Evolutionary conservation across 2,329 filamentous ascomycete genomes (phyloP), one percentile per base, ranked within the genome.

Genomic region (Cladosporium velox): DNA sequence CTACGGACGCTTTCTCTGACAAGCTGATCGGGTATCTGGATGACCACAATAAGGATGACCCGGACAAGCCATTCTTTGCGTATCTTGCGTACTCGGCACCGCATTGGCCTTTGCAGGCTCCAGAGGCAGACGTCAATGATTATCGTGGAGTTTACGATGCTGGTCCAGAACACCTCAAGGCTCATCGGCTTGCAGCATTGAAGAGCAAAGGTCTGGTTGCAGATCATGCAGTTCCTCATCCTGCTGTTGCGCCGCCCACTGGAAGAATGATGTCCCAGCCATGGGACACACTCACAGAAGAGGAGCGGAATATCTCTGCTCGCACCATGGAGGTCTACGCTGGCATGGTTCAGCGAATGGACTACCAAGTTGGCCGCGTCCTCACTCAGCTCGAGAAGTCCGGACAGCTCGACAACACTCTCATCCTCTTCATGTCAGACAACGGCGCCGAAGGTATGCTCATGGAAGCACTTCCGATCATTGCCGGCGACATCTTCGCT

Each of bases 341-440:
- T 2, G 55, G 30, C 30, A 58, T 58, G 55, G 55, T 58, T 21
- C 30, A 58, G 7, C 24, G 21, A 3, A 77, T 79, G 61, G 77
- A 79, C 65, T 58, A 60, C 4, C 72, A 75, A 24, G 71, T 79
- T 51, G 77, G 77, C 15, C 70, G 72, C n/a, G 73, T 78, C 1
- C 47, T 79, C 2, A 67, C 72, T 15, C 70, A 77, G 47, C 70
- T 78, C 67, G 72, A 44, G 59, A 72, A 12, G 18, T 58, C 55
- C 75, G 68, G 70, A 3, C 76, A 79, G 64, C 70, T 75, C 11
- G 77, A 78, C 59, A 76, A 79, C 65, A 78, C 77, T 1, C 72
- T 79, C 58, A 69, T 78, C n/a, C 60, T 78, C 10, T 79, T 79
- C 70, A 78, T 78, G 76, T 76, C 73, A 41, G 77, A 79, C 67